A percentile compares a stretch with the other conserved stretches of the same genome.
phyloP scores from a whole-genome alignment of 2,329 filamentous ascomycete genomes.

The Simplicillium sp. region DNA sequence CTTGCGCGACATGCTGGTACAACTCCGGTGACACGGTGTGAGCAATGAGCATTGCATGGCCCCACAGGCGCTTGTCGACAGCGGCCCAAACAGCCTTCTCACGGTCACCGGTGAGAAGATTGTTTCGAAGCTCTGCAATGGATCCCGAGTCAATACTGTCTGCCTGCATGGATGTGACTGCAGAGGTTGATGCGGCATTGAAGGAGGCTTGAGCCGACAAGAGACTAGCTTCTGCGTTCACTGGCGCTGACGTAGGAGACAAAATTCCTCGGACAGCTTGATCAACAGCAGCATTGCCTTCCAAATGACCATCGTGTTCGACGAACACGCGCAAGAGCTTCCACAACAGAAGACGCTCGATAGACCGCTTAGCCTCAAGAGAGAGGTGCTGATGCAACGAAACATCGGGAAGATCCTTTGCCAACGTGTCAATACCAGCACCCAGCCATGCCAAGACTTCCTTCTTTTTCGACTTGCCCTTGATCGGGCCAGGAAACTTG shows the following conservation, averaged over 20 bases:
- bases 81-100: constrained; percentile 91
- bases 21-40: constrained; percentile 67
- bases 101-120: constrained; percentile 70
- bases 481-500: constrained; percentile 84
- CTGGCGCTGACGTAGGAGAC: constrained; percentile 36
- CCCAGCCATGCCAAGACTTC: constrained; percentile 76
- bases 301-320: constrained; percentile 75
- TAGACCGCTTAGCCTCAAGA: constrained; percentile 58
- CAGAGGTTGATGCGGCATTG: constrained; percentile 14
- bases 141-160: constrained; percentile 63
- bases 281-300: constrained; percentile 62
- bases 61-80: constrained; percentile 90
- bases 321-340: constrained; percentile 74
- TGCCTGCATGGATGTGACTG: constrained; percentile 30
- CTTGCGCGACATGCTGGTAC: constrained; percentile 89
- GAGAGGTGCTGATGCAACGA: constrained; percentile 40
- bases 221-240: constrained; percentile 16
- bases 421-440: constrained; percentile 64
- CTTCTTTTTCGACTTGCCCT: constrained; percentile 91
- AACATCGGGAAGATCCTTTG: constrained; percentile 44
- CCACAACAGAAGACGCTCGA: constrained; percentile 80
- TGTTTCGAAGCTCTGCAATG: constrained; percentile 62
- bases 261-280: constrained; percentile 68
- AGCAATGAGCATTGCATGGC: constrained; percentile 87
- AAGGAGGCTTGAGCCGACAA: constrained; percentile 13